Evolutionary conservation across 2,329 filamentous ascomycete genomes (phyloP), one percentile per base, ranked within the genome.

Genomic region (Stagonosporopsis chrysanthemi): DNA sequence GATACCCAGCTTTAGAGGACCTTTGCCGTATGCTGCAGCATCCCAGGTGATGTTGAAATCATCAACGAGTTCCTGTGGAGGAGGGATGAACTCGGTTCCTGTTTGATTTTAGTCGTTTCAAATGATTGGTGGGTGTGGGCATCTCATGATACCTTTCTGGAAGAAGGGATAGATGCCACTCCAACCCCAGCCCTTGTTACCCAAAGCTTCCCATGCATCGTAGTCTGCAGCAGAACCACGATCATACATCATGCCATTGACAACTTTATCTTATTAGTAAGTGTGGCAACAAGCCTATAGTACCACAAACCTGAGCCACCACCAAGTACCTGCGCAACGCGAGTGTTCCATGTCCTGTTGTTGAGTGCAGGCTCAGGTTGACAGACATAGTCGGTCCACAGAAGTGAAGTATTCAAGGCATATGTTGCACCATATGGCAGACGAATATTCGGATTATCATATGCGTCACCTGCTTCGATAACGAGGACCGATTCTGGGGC

Each of bases 141-240:
- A 15, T 6, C 2, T 5, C 7, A 19, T 12, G 24, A 35, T 44
- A 57, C 63, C 57, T 58, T 73, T 71, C 42, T 66, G 68, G 59
- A 70, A 74, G 52, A 62, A 73, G 1, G 68, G 65, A 22, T 74
- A 63, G 22, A 83, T 59, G 6, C 77, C 77, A 38, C 83, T 74
- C 83, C 83, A 88, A 1, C 80, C 79, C 86, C 86, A 89, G 3
- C 84, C 85, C 2, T 71, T 54, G 63, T 88, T 88, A 0, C 86
- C 86, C 19, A 88, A 68, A n/a, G 77, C 73, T 51, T 81, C 82
- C 86, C 86, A 88, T 2, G 79, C 80, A 68, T 88, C 82, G 51
- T 77, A 79, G 55, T 77, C 76, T 9, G 62, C 72, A n/a, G 65
- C 63, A 26, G 68, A 65, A 9, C 69, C 77, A 9, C 76, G 67